phyloP scores from a whole-genome alignment of 257 asterid species.

The Forsythia viridissima region DNA sequence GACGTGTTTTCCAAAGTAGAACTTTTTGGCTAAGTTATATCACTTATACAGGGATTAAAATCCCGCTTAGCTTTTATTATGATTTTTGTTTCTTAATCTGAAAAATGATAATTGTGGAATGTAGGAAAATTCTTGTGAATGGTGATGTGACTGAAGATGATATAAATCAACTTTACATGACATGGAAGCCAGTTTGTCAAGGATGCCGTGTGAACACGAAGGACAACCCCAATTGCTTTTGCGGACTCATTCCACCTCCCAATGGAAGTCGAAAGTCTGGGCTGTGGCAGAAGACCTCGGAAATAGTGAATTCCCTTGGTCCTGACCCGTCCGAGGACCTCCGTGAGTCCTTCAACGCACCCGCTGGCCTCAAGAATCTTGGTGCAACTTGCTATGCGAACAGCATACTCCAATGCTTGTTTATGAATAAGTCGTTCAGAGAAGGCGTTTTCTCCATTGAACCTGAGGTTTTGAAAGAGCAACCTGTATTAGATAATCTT shows the following conservation, averaged over 20 bases:
- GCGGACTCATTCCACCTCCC: slow-evolving; percentile 83
- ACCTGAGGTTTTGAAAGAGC: slow-evolving; percentile 61
- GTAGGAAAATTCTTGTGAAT: slow-evolving; percentile 69
- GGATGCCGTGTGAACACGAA: slow-evolving; percentile 93
- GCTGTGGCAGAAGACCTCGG: slow-evolving; percentile 91
- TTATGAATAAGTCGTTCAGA: slow-evolving; percentile 86
- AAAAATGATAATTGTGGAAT: slow-evolving; percentile 26
- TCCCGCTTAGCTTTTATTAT: not conserved
- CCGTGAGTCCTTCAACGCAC: slow-evolving; percentile 72
- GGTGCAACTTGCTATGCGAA: slow-evolving; percentile 99
- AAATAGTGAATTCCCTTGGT: slow-evolving; percentile 76
- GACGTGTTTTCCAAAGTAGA: not conserved
- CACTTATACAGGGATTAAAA: not conserved
- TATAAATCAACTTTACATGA: slow-evolving; percentile 75
- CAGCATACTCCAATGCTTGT: slow-evolving; percentile 90
- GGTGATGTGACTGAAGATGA: slow-evolving; percentile 72
- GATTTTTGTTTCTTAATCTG: not conserved
- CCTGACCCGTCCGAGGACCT: slow-evolving; percentile 73
- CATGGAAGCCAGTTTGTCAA: slow-evolving; percentile 83
- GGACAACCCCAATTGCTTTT: slow-evolving; percentile 97
- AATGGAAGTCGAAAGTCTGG: slow-evolving; percentile 91
- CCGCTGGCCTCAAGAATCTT: slow-evolving; percentile 96
- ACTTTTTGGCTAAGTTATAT: not conserved
- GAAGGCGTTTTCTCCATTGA: slow-evolving; percentile 89
- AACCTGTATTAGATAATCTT: slow-evolving; percentile 81